phyloP scores from a whole-genome alignment of 2,329 filamentous ascomycete genomes.

The Elsinoe fawcettii region DNA sequence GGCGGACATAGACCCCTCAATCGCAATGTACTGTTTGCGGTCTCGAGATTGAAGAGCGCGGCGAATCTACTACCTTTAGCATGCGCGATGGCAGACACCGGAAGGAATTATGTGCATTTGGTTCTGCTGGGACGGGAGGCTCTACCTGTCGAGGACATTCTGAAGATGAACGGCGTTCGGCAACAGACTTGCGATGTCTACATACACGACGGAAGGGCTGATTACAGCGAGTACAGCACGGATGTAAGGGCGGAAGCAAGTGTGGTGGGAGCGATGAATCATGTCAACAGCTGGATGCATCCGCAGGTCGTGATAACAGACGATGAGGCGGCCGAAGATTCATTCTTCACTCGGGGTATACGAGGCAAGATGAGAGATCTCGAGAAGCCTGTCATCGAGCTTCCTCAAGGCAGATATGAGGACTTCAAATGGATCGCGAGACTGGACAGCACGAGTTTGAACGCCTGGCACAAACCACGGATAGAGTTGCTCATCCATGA shows the following conservation, averaged over 20 bases:
- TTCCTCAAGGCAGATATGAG: conserved; percentile 57
- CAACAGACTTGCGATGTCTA: conserved; percentile 56
- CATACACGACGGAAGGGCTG: conserved; percentile 68
- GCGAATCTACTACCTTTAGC: conserved; percentile 69
- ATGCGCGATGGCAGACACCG: conserved; percentile 70
- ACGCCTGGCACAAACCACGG: conserved; percentile 66
- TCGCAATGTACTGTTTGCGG: conserved; percentile 70
- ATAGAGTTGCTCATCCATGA: conserved; percentile 83
- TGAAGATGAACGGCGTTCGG: conserved; percentile 71
- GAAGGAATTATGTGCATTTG: conserved; percentile 71
- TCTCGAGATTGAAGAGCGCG: conserved; percentile 65
- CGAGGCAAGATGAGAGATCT: conserved; percentile 47
- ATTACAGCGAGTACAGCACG: conserved; percentile 62
- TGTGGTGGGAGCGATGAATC: conserved; percentile 57
- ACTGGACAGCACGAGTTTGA: conserved; percentile 64
- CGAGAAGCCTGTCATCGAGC: conserved; percentile 60
- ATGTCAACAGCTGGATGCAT: conserved; percentile 66
- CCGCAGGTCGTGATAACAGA: conserved; percentile 73
- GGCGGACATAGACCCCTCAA: conserved; percentile 48
- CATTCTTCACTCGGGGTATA: conserved; percentile 57
- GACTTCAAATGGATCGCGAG: conserved; percentile 69
- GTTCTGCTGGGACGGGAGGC: conserved; percentile 67
- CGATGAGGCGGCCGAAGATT: conserved; percentile 57
- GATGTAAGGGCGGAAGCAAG: conserved; percentile 60
- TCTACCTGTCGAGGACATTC: conserved; percentile 60